Evolutionary conservation across 1,284 basidiomycete species (phyloP), one percentile per base, ranked within the genome.

Genomic region (Volvariella surrecta): DNA sequence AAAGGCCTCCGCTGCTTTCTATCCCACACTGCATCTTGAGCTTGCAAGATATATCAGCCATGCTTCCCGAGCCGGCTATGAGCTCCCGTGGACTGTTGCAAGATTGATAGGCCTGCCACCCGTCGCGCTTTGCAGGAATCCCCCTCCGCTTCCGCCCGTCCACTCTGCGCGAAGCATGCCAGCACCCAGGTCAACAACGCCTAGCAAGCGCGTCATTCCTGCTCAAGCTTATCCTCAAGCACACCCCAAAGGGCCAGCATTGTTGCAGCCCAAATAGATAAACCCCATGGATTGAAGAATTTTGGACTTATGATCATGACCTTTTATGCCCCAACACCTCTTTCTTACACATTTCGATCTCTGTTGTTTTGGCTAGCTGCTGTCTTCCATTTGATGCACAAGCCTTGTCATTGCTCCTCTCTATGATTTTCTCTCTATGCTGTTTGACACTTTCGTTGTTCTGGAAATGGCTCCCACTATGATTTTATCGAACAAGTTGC

Each of bases 1-100:
- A 43, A 95, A 95, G 61, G 90, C 93, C 6, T 95, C 92, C 4
- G 81, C 84, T 10, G 82, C 86, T 8, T 95, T 95, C 60, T 97
- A 97, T 60, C 90, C 91, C 0, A 85, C 81, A 1, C 74, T 97
- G 2, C 93, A 97, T 59, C 79, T 96, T 38, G 93, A 96, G 62
- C 70, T 97, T 39, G 76, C 90, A 1, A 77, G 91, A 18, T 96
- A 95, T 58, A 71, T 94, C 49, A 68, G 73, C 0, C 70, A 79
- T 47, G 78, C 82, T 1, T 58, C 59, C 8, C 66, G 71, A 8
- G 74, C 84, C n/a, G 74, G 76, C 18, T 83, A 75, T 52, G 82
- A 88, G 49, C 58, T 90, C 17, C 87, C 88, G 2, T 89, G 82
- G 70, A 76, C 79, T 1, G 65, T 90, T 30, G 76, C 79, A 17